Evolutionary conservation across 805 yeast species (phyloP).

Genomic region (Candida krabiensis): DNA sequence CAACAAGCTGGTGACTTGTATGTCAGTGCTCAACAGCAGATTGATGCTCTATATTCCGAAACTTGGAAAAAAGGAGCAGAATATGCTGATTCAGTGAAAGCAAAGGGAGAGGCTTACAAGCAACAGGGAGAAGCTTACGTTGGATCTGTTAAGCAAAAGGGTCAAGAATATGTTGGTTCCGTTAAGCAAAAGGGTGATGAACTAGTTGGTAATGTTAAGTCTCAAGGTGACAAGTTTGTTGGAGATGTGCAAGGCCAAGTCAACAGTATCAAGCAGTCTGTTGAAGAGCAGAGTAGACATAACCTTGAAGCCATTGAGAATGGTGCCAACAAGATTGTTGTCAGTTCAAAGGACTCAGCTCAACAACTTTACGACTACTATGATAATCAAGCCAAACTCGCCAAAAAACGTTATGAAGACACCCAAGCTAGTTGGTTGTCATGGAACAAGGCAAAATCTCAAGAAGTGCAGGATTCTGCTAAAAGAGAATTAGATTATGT

Average conservation of each 20-base stretch:
- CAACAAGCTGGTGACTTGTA: slow-evolving; percentile 26
- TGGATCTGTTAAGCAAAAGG: slow-evolving; percentile 13
- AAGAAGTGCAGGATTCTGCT: slow-evolving; percentile 29
- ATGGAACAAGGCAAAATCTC: slow-evolving; percentile 31
- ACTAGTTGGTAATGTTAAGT: slow-evolving; percentile 19
- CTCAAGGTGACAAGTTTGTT: slow-evolving; percentile 26
- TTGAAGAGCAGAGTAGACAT: background rate
- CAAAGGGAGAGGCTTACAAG: too few relatives aligned
- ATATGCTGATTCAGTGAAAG: too few relatives aligned
- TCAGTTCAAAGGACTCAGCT: slow-evolving; percentile 34
- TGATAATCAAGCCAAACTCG: slow-evolving; percentile 22
- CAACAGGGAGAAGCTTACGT: too few relatives aligned
- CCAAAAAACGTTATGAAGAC: slow-evolving; percentile 28
- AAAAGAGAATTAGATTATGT: slow-evolving; percentile 23
- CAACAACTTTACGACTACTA: slow-evolving; percentile 23
- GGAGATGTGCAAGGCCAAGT: background rate
- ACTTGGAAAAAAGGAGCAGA: too few relatives aligned
- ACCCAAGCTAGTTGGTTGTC: slow-evolving; percentile 29
- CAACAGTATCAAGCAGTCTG: background rate
- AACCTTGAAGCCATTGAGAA: too few relatives aligned
- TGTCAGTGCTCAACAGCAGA: background rate
- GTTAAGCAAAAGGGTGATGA: slow-evolving; percentile 18
- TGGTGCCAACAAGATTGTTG: slow-evolving; percentile 35
- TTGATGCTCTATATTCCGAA: too few relatives aligned
- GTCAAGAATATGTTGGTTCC: slow-evolving; percentile 13